Percentiles rank a stretch among this genome's conserved stretches.
phyloP scores from a whole-genome alignment of 768 basidiomycete genomes.

The Lentinula aciculospora region DNA sequence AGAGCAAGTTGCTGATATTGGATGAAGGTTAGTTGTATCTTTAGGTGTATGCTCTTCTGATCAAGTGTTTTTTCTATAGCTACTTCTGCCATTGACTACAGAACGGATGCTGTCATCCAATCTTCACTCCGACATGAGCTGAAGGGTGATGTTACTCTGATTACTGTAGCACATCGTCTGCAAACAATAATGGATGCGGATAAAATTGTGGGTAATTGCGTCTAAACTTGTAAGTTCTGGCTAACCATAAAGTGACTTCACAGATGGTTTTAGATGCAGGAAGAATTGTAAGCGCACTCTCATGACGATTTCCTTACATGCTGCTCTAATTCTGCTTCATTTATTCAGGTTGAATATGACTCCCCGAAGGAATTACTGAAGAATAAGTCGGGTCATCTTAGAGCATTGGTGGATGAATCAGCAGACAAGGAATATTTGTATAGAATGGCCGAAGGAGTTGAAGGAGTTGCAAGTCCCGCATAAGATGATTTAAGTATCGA shows the following conservation, averaged over 20 bases:
- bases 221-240: constrained; percentile 3
- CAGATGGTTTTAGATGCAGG: constrained; percentile 46
- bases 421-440: constrained; percentile 45
- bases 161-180: constrained; percentile 52
- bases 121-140: constrained; percentile 61
- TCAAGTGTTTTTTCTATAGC: background rate
- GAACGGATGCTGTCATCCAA: constrained; percentile 67
- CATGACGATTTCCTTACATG: background rate
- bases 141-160: constrained; percentile 43
- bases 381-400: constrained; percentile 45
- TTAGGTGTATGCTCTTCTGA: background rate
- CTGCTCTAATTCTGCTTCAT: background rate
- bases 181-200: constrained; percentile 59
- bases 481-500: no score
- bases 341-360: constrained; percentile 48
- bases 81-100: constrained; percentile 32
- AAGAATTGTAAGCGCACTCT: constrained; percentile 17
- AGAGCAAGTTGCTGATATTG: constrained; percentile 10
- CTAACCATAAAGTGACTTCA: background rate
- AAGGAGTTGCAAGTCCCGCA: no score
- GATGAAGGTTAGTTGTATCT: constrained; percentile 7
- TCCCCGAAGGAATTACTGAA: constrained; percentile 42
- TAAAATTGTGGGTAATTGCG: constrained; percentile 22
- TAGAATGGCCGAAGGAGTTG: constrained; percentile 27
- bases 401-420: constrained; percentile 53